Evolutionary conservation across 108 stramenopile genomes (phyloP).

Genomic region (Cyclotella sp.): DNA sequence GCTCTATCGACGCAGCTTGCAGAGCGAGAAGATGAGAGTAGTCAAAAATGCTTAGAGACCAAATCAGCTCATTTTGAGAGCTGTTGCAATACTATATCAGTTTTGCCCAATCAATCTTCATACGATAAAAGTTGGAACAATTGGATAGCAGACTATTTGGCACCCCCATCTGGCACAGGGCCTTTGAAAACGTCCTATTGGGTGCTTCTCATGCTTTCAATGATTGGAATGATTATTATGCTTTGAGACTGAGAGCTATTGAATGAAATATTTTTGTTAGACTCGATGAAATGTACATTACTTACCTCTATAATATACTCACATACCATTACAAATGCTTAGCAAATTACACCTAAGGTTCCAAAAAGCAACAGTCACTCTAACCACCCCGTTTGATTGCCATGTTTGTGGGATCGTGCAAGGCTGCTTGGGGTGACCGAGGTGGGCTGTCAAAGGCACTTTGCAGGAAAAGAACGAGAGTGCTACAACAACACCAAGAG

Average conservation of each 20-base stretch:
- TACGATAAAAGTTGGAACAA: slow-evolving; percentile 5
- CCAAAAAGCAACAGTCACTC: no score
- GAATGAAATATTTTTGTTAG: slow-evolving; percentile 5
- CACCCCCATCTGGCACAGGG: neutral
- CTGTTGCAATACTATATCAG: slow-evolving; percentile 32
- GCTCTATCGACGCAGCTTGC: slow-evolving; percentile 25
- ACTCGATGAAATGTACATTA: slow-evolving; percentile 6
- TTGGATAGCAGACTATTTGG: slow-evolving; percentile 25
- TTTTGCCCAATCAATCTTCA: neutral
- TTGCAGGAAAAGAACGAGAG: no score
- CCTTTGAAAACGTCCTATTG: slow-evolving; percentile 1
- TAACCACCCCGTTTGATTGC: no score
- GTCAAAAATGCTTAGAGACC: slow-evolving; percentile 33
- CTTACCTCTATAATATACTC: neutral
- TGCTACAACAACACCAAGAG: no score
- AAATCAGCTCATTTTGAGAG: slow-evolving; percentile 42
- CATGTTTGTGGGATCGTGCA: no score
- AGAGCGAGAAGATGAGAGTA: slow-evolving; percentile 49
- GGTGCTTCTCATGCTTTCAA: neutral
- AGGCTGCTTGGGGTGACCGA: no score
- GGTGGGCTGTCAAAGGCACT: no score
- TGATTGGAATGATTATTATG: slow-evolving; percentile 1
- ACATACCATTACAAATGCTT: no score
- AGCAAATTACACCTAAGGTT: no score
- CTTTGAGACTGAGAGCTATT: slow-evolving; percentile 11